Evolutionary conservation across 805 yeast genomes (phyloP).

Genomic region (Ogataea trehaloabstinens): DNA sequence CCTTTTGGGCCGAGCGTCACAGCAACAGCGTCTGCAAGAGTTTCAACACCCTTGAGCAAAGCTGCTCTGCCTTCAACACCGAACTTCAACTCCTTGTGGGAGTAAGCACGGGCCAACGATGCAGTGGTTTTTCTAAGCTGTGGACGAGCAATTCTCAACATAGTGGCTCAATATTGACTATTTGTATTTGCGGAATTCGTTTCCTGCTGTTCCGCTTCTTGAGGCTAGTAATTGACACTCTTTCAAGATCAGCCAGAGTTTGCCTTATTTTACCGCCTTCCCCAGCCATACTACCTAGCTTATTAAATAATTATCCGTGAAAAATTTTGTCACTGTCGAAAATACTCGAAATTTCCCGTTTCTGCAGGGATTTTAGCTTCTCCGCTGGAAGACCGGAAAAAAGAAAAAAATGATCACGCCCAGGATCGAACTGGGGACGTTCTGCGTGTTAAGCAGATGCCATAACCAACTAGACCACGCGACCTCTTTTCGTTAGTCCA

Average conservation of each 20-base stretch:
- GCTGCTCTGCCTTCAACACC: constrained; percentile 98
- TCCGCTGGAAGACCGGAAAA: background rate
- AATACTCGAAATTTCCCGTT: constrained; percentile 10
- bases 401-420: constrained; percentile 76
- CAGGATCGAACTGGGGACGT: constrained; percentile 99
- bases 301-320: background rate
- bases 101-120: constrained; percentile 45
- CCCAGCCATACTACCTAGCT: background rate
- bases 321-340: constrained; percentile 10
- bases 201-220: background rate
- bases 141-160: constrained; percentile 52
- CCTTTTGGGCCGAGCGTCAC: constrained; percentile 98
- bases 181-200: background rate
- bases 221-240: background rate
- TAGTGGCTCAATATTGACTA: no score
- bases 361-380: background rate
- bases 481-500: no score
- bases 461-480: constrained; percentile 99
- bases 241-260: background rate
- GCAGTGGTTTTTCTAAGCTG: constrained; percentile 38
- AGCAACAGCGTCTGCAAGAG: constrained; percentile 92
- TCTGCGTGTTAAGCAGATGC: constrained; percentile 99
- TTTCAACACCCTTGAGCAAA: constrained; percentile 87
- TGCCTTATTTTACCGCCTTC: background rate
- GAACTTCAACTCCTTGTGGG: constrained; percentile 92